Base-by-base conservation (phyloP, 148 eudicot genomes). In the Agrostemma githago region DNA sequence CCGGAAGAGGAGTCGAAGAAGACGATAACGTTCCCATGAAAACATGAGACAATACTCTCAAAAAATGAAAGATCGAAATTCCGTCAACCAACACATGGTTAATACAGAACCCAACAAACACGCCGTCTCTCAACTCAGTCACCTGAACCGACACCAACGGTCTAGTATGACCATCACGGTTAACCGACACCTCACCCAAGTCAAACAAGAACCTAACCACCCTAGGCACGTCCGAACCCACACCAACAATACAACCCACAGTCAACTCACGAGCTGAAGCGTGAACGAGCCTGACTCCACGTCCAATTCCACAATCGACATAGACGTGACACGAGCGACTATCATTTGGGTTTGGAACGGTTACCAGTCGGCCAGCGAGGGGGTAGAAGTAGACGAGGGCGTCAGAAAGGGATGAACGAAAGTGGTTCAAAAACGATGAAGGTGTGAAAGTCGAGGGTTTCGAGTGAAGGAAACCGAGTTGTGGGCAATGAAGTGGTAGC, bases 241-340 rank as follows among this genome's bases (percentile, higher is more conserved):
- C 59, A 5, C 41, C 8, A 0, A 81, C 19, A 54, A 87, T 5
- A 59, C 82, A 80, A 0, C 12, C 8, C 10, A 84, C 6, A 8
- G 10, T 59, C 7, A 81, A 7, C 38, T 78, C 76, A 16, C n/a
- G 34, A 4, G 81, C 84, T 3, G 71, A 42, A 2, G 86, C 88
- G 69, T 85, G 85, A 20, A 85, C 14, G 6, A 89, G 84, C 11
- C 78, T 77, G 0, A 68, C 87, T 2, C 93, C 90, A n/a, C 78
- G 34, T 26, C 34, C 34, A 1, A 26, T 26, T 0, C 34, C 1
- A 26, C 34, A 26, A 1, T 26, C 34, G 48, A 77, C 68, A 5
- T 26, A 71, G 43, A 71, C 44, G 8, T n/a, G 37, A 8, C 54
- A 74, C 3, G 63, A 53, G 57, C 66, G 71, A 4, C n/a, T n/a